Evolutionary conservation across 331 rosid species (phyloP), one percentile per base, ranked within the genome.

Genomic region (Arachis monticola): DNA sequence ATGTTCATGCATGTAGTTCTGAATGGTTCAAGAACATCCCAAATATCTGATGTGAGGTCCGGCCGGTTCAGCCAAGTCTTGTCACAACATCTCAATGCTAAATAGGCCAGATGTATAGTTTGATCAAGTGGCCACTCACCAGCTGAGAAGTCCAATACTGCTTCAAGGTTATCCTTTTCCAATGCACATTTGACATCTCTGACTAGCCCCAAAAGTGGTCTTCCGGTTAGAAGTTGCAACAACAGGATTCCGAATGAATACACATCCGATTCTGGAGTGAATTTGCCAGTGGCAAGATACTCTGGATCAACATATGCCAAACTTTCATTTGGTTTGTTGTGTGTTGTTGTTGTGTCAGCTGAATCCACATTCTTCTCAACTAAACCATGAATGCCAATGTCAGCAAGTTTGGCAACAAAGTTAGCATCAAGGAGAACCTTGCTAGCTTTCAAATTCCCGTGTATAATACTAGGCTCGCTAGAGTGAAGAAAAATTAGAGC

Each of bases 121-220:
- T 81, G 86, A 75, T 72, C 76, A 60, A 81, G 87, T 5, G 97
- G 98, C 98, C 98, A 93, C 55, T 89, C 98, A 42, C 98, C 98
- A 62, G 97, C 96, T 45, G 98, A 89, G 74, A 35, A 30, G 83
- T 93, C 98, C 86, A 93, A 72, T 67, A 89, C 78, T 45, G 85
- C 68, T 66, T 74, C 66, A 60, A 89, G 73, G 75, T 82, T 84
- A 50, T 73, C 86, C 67, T 79, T 91, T 77, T 84, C 87, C 63
- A 91, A 59, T 6, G 97, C 97, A 35, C 90, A 83, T 82, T 83
- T 82, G 75, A 88, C 78, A 80, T 93, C 92, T 64, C 86, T 85
- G 77, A 89, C 83, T 55, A 87, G 27, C 42, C 85, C 87, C 8
- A 42, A 44, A 78, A 80, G 81, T 63, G 93, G 84, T 60, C 92